Evolutionary conservation across 192 early-diverging fungal species (phyloP).

Genomic region (Coemansia sp.): DNA sequence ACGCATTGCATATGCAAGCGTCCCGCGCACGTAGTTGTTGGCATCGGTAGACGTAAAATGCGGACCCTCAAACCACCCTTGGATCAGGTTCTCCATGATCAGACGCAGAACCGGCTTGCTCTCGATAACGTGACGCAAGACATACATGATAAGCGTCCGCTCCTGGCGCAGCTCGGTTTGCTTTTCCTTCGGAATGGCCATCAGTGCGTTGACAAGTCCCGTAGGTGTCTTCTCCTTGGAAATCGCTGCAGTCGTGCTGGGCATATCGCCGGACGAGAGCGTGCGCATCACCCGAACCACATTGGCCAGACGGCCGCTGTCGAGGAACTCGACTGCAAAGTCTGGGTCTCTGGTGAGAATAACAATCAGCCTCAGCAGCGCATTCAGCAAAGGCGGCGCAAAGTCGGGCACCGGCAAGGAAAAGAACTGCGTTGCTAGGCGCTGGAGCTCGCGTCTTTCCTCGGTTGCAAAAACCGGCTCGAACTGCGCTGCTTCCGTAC

Average conservation of each 20-base stretch:
- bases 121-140: constrained; percentile 90
- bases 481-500: not conserved
- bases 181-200: constrained; percentile 59
- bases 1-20: constrained; percentile 58
- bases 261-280: constrained; percentile 13
- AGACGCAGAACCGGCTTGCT: constrained; percentile 59
- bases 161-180: constrained; percentile 74
- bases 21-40: constrained; percentile 67
- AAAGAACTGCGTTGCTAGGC: constrained; percentile 33
- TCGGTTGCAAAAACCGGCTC: constrained; percentile 33
- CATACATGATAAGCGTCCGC: constrained; percentile 75
- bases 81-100: constrained; percentile 76
- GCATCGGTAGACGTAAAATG: constrained; percentile 69
- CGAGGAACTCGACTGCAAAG: constrained; percentile 67
- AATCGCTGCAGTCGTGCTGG: constrained; percentile 20
- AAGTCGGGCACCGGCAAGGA: constrained; percentile 16
- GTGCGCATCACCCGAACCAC: constrained; percentile 38
- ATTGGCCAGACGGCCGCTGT: constrained; percentile 61
- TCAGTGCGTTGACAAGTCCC: constrained; percentile 57
- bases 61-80: constrained; percentile 70
- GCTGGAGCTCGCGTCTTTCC: constrained; percentile 33
- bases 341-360: constrained; percentile 74
- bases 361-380: constrained; percentile 76
- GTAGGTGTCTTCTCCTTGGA: constrained; percentile 40
- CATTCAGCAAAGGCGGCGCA: constrained; percentile 50